phyloP scores from a whole-genome alignment of 257 asterid species.

The Parsonsia alboflavescens region DNA sequence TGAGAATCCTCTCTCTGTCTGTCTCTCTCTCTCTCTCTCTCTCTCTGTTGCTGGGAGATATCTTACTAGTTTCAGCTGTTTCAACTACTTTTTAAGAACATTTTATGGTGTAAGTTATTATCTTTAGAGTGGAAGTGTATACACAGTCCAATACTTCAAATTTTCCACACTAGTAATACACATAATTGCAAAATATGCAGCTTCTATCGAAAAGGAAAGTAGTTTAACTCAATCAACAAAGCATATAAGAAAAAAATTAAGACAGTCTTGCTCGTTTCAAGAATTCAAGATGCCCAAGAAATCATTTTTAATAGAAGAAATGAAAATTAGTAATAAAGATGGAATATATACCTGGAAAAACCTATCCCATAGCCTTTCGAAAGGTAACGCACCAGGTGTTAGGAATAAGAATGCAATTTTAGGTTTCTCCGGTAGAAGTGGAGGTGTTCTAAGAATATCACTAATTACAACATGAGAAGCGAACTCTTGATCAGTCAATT shows the following conservation, averaged over 20 bases:
- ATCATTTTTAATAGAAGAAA: background rate
- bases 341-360: constrained; percentile 73
- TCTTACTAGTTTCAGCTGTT: background rate
- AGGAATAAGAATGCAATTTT: constrained; percentile 92
- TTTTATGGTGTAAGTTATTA: background rate
- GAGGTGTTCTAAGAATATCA: constrained; percentile 70
- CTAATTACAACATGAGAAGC: constrained; percentile 79
- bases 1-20: background rate
- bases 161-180: background rate
- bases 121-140: background rate
- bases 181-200: background rate
- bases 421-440: constrained; percentile 38
- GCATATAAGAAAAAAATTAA: background rate
- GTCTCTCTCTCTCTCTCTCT: background rate
- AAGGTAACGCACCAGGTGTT: constrained; percentile 95
- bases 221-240: background rate
- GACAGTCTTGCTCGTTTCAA: background rate
- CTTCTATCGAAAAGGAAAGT: background rate
- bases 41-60: background rate
- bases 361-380: constrained; percentile 94
- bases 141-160: background rate
- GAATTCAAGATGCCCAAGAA: background rate
- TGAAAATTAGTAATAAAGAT: background rate
- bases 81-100: background rate
- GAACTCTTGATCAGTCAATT: constrained; percentile 76